Percentiles rank a stretch among this genome's conserved stretches.
phyloP scores from a whole-genome alignment of 306 rosid genomes.

The Heteromeles arbutifolia region DNA sequence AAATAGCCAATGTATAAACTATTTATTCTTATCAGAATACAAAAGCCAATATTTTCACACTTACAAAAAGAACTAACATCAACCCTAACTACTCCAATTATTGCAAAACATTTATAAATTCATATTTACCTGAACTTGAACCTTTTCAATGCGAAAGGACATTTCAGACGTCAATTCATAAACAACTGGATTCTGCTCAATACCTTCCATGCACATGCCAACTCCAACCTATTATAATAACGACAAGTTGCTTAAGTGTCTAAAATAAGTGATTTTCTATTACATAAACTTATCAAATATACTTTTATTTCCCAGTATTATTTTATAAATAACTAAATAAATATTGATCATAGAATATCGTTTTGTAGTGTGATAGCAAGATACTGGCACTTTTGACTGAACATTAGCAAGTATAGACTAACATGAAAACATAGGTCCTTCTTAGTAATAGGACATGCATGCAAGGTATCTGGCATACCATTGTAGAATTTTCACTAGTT shows the following conservation, averaged over 20 bases:
- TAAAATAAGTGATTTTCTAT: background rate
- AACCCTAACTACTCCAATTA: too few relatives aligned
- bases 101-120: background rate
- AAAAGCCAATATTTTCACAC: too few relatives aligned
- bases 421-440: background rate
- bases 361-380: background rate
- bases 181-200: conserved; percentile 84
- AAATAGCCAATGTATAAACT: too few relatives aligned
- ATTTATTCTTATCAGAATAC: too few relatives aligned
- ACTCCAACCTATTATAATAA: conserved; percentile 64
- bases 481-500: conserved; percentile 70
- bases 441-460: too few relatives aligned
- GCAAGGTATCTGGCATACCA: conserved; percentile 44
- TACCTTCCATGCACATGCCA: conserved; percentile 99
- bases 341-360: background rate
- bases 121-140: conserved; percentile 52
- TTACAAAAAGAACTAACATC: too few relatives aligned
- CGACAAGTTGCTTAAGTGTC: background rate
- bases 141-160: conserved; percentile 75
- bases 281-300: background rate
- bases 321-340: background rate
- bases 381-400: background rate
- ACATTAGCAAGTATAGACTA: background rate
- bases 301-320: background rate
- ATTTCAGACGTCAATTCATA: conserved; percentile 87